Evolutionary conservation across 2,329 filamentous ascomycete species (phyloP), one percentile per base, ranked within the genome.

Genomic region (Ceratocystis huliohia): DNA sequence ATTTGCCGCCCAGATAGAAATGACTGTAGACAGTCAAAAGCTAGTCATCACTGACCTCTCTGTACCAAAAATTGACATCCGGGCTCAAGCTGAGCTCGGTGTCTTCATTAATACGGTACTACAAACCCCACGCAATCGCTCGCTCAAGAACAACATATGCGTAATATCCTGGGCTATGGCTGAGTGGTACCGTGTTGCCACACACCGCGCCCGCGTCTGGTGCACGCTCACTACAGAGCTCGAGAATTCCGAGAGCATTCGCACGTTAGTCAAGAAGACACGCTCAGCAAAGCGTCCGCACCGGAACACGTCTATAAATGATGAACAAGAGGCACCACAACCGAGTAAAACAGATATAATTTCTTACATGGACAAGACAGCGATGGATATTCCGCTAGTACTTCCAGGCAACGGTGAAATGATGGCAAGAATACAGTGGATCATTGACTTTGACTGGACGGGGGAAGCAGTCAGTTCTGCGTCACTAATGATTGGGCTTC

Each of bases 361-460:
- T 20, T 13, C 64, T 10, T 37, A 20, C n/a, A 65, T 65, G 64
- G 63, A 61, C 15, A 50, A 65, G 5, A 71, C 71, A 1, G 70
- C 72, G 4, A 74, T 74, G 69, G 71, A 73, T n/a, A 72, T 71
- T 0, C 64, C 74, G 4, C 56, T 70, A 0, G 70, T 72, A 45
- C 67, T 71, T 5, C 67, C 69, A 70, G 62, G 73, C 76, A 0
- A 72, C 73, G 0, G 68, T 75, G 8, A 50, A 33, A 15, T 63
- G 28, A 76, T 80, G 1, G 73, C 77, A 10, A 79, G 83, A 30
- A 63, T 69, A 28, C 77, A 80, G 66, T 90, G 87, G 87, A 77
- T 74, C 61, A 84, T 88, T 56, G 74, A 75, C 1, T 88, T 89
- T 71, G 87, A 89, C 73, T 89, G 86, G 87, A 86, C 86, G 0